Conservation (phyloP, 2,329 filamentous ascomycete genomes). For the Trichophyton mentagrophytes region DNA sequence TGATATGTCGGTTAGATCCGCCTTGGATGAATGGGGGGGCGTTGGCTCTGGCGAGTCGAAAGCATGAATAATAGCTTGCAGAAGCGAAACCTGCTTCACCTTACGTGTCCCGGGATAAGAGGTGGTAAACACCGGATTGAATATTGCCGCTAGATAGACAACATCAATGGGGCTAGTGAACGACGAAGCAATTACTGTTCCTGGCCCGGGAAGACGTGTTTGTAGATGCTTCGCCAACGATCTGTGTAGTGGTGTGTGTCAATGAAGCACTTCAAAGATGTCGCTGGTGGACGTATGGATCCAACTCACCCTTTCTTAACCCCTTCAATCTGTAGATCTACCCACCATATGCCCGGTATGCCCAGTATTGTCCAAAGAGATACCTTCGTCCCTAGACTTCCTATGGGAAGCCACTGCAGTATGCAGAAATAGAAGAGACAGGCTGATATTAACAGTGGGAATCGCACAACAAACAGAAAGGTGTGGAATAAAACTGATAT, state of each 20-base stretch:
- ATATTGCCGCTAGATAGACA: constrained; percentile 86
- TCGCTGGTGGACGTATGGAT: background rate
- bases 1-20: constrained; percentile 47
- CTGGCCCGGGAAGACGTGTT: constrained; percentile 61
- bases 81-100: constrained; percentile 64
- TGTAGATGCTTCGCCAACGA: constrained; percentile 60
- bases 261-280: background rate
- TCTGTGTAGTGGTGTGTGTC: constrained; percentile 22
- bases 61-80: constrained; percentile 60
- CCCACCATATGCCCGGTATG: constrained; percentile 92
- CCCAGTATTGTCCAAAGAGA: constrained; percentile 77
- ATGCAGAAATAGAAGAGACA: constrained; percentile 61
- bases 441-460: constrained; percentile 62
- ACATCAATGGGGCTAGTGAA: constrained; percentile 89
- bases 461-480: constrained; percentile 65
- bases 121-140: constrained; percentile 86
- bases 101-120: constrained; percentile 63
- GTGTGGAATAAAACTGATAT: constrained; percentile 52
- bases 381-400: constrained; percentile 60
- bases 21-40: constrained; percentile 35
- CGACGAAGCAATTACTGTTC: constrained; percentile 75
- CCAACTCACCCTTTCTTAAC: constrained; percentile 66
- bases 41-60: constrained; percentile 47
- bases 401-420: constrained; percentile 68
- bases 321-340: constrained; percentile 94